Conservation (phyloP, 371 early-diverging fungal species). For the Mortierella sp. region DNA sequence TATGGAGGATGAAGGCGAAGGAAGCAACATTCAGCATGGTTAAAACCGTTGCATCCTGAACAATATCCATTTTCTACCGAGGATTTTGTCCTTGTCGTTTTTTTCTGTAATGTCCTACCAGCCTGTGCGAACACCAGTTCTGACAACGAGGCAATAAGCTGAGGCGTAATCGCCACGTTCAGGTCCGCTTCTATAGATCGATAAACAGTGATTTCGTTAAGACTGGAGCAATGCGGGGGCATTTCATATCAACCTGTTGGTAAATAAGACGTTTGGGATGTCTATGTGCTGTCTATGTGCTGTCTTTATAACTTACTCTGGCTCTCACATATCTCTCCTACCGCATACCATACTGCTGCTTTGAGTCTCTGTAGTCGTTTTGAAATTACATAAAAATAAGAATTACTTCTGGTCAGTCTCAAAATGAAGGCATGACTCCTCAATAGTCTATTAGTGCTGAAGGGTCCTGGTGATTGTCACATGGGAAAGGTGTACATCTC, state of each 20-base stretch:
- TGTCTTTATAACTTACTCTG: too few species aligned
- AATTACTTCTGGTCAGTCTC: not conserved
- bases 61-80: too few species aligned
- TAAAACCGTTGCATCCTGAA: not conserved
- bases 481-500: too few species aligned
- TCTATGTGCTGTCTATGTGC: too few species aligned
- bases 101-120: too few species aligned
- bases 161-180: conserved; percentile 45
- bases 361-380: conserved; percentile 32
- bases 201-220: not conserved
- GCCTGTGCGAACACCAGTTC: conserved; percentile 44
- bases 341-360: conserved; percentile 43
- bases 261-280: too few species aligned
- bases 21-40: not conserved
- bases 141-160: conserved; percentile 44
- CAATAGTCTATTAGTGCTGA: too few species aligned
- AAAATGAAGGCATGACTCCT: too few species aligned
- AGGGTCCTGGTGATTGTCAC: too few species aligned
- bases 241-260: too few species aligned
- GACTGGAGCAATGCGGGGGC: not conserved
- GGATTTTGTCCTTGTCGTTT: too few species aligned
- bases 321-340: conserved; percentile 45
- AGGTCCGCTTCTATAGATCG: conserved; percentile 20
- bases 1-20: conserved; percentile 3
- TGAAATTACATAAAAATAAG: conserved; percentile 1